phyloP scores from a whole-genome alignment of 2,329 filamentous ascomycete genomes.

The Nigrospora sphaerica region DNA sequence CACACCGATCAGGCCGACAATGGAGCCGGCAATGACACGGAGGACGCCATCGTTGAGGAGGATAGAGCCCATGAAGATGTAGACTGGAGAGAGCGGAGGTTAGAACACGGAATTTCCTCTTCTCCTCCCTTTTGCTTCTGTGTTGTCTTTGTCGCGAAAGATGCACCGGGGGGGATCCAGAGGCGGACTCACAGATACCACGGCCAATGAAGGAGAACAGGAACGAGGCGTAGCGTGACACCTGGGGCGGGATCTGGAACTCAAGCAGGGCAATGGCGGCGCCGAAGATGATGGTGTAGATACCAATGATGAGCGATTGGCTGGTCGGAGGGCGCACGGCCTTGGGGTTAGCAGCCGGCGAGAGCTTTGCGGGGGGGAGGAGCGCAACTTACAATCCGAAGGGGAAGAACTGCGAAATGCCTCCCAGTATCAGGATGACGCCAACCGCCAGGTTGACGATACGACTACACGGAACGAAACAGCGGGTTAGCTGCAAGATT shows the following conservation, averaged over 20 bases:
- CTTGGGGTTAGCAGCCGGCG: background rate
- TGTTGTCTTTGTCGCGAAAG: too few relatives aligned
- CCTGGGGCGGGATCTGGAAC: conserved; percentile 90
- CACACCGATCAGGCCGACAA: conserved; percentile 73
- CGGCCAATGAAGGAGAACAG: conserved; percentile 96
- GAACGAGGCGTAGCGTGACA: conserved; percentile 92
- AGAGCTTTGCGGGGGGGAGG: background rate
- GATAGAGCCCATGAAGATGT: conserved; percentile 88
- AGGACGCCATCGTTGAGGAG: conserved; percentile 62
- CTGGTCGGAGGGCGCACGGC: conserved; percentile 31
- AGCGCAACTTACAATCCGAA: conserved; percentile 47
- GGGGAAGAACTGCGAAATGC: conserved; percentile 64
- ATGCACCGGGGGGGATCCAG: background rate
- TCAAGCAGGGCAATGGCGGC: conserved; percentile 71
- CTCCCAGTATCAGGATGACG: conserved; percentile 81
- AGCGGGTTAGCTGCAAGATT: conserved; percentile 6
- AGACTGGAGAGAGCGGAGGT: conserved; percentile 52
- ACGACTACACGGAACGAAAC: conserved; percentile 52
- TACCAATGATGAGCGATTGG: conserved; percentile 68
- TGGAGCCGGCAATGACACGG: conserved; percentile 67
- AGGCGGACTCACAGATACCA: conserved; percentile 70
- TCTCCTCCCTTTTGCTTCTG: background rate
- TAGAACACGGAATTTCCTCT: background rate
- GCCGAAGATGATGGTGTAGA: conserved; percentile 89
- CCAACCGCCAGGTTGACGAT: conserved; percentile 89